Percentiles rank a stretch among this genome's conserved stretches.
Conservation (phyloP, 306 rosid genomes). For the Parietaria judaica region DNA sequence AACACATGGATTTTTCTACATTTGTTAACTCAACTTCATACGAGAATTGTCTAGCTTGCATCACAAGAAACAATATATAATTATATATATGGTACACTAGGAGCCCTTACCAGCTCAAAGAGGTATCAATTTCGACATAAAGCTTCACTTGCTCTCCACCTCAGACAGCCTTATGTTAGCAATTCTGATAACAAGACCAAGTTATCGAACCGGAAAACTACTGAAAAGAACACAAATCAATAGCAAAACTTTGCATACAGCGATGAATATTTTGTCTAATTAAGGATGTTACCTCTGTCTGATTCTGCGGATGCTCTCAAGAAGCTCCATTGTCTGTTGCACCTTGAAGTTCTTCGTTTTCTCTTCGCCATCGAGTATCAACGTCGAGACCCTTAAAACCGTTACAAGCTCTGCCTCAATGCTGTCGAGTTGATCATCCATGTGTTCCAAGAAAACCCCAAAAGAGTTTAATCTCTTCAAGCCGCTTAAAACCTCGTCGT, state of each 20-base stretch:
- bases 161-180: slow-evolving; percentile 32
- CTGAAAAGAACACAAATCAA: slow-evolving; percentile 2
- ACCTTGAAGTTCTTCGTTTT: slow-evolving; percentile 52
- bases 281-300: slow-evolving; percentile 50
- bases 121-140: slow-evolving; percentile 18
- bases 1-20: no score
- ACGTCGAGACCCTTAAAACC: slow-evolving; percentile 52
- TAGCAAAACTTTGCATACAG: neutral
- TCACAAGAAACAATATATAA: no score
- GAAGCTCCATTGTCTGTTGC: slow-evolving; percentile 63
- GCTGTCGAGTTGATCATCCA: slow-evolving; percentile 53
- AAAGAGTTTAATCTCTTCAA: slow-evolving; percentile 47
- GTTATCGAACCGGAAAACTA: slow-evolving; percentile 1
- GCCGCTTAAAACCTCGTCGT: slow-evolving; percentile 23
- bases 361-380: slow-evolving; percentile 45
- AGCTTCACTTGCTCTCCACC: slow-evolving; percentile 32
- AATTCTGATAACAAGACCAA: slow-evolving; percentile 36
- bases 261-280: no score
- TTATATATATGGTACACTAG: neutral
- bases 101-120: slow-evolving; percentile 24
- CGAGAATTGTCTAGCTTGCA: no score
- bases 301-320: slow-evolving; percentile 47
- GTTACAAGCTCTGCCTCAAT: slow-evolving; percentile 67
- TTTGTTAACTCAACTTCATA: no score
- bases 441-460: slow-evolving; percentile 50